A percentile compares a stretch with the other conserved stretches of the same genome.
Conservation (phyloP, 2,329 filamentous ascomycete species). For the Zelopaecilomyces penicillatus region DNA sequence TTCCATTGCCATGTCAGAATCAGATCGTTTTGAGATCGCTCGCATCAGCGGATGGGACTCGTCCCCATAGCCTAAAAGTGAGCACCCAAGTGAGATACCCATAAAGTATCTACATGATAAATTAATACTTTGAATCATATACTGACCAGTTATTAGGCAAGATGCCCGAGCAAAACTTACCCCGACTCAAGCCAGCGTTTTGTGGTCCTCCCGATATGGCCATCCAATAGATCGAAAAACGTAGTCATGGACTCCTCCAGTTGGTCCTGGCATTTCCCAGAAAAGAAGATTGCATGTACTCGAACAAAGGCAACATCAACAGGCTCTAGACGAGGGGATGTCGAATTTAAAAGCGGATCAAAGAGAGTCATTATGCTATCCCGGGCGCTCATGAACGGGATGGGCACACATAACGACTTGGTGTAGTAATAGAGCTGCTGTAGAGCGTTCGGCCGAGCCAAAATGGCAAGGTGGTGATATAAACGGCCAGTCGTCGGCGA, state of each 20-base stretch:
- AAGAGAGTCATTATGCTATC: slow-evolving; percentile 66
- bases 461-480: slow-evolving; percentile 80
- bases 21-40: slow-evolving; percentile 21
- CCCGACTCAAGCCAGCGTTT: slow-evolving; percentile 45
- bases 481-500: slow-evolving; percentile 68
- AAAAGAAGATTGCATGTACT: slow-evolving; percentile 57
- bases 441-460: slow-evolving; percentile 60
- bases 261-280: slow-evolving; percentile 35
- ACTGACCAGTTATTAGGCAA: background rate
- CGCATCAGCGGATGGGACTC: slow-evolving; percentile 39
- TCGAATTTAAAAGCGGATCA: slow-evolving; percentile 43
- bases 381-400: slow-evolving; percentile 58
- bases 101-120: slow-evolving; percentile 21
- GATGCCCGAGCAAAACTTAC: slow-evolving; percentile 12
- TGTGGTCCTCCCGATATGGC: slow-evolving; percentile 44
- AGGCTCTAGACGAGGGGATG: slow-evolving; percentile 20
- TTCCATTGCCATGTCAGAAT: slow-evolving; percentile 17
- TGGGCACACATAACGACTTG: slow-evolving; percentile 59
- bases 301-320: slow-evolving; percentile 55
- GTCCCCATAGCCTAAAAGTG: slow-evolving; percentile 25
- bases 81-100: slow-evolving; percentile 23
- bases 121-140: background rate
- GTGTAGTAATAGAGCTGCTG: slow-evolving; percentile 66
- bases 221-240: slow-evolving; percentile 47
- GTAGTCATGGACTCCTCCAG: slow-evolving; percentile 36